phyloP scores from a whole-genome alignment of 1,284 basidiomycete genomes.

The Cutaneotrichosporon spelunceum region DNA sequence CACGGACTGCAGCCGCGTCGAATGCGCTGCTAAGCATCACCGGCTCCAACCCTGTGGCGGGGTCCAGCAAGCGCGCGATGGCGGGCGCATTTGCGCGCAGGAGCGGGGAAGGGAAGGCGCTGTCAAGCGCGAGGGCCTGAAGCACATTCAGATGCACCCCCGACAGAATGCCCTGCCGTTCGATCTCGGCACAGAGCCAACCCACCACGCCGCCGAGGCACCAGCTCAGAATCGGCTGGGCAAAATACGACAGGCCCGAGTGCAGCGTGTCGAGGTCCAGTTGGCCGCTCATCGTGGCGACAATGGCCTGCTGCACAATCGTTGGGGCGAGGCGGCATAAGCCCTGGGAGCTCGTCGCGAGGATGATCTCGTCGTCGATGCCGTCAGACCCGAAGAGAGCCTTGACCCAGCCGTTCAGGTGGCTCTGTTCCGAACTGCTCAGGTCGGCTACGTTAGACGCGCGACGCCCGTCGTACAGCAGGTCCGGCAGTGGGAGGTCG shows the following conservation, averaged over 20 bases:
- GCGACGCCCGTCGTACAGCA: slow-evolving; percentile 37
- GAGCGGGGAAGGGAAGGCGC: slow-evolving; percentile 39
- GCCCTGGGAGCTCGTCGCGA: slow-evolving; percentile 51
- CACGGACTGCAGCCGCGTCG: slow-evolving; percentile 29
- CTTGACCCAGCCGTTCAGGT: slow-evolving; percentile 48
- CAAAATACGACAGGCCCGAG: slow-evolving; percentile 56
- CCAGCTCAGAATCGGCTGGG: slow-evolving; percentile 56
- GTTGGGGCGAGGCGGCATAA: slow-evolving; percentile 53
- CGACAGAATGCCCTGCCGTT: slow-evolving; percentile 43
- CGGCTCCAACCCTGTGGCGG: slow-evolving; percentile 30
- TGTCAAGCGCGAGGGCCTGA: slow-evolving; percentile 41
- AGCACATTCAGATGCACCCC: slow-evolving; percentile 47
- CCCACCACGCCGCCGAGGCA: slow-evolving; percentile 54
- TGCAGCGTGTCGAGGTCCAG: slow-evolving; percentile 56
- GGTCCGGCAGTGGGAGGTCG: slow-evolving; percentile 32
- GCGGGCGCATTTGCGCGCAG: slow-evolving; percentile 33
- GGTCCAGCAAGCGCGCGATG: slow-evolving; percentile 34
- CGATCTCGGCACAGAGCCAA: slow-evolving; percentile 49
- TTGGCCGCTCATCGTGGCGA: slow-evolving; percentile 51
- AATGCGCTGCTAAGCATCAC: slow-evolving; percentile 43
- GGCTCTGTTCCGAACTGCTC: slow-evolving; percentile 26
- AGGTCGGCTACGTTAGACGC: slow-evolving; percentile 42
- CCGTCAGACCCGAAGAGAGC: slow-evolving; percentile 51
- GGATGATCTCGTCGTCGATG: slow-evolving; percentile 50
- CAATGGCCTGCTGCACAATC: slow-evolving; percentile 55